Evolutionary conservation across 169 alveolate species (phyloP).

Genomic region (Plasmodium cynomolgi): DNA sequence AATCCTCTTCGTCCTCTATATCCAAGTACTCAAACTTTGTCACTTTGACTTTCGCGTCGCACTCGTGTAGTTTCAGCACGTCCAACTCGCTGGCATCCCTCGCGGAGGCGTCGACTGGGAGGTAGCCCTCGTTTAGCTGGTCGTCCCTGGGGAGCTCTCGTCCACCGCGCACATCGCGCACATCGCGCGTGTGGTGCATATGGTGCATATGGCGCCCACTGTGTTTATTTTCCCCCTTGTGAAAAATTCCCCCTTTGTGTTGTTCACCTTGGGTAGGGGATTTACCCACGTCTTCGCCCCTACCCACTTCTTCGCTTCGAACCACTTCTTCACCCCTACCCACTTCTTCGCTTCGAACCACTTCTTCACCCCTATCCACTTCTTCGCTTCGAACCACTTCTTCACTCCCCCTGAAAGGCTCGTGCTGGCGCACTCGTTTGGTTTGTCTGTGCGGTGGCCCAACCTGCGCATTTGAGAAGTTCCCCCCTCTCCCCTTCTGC

Average conservation of each 20-base stretch:
- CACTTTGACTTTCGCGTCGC: constrained; percentile 55
- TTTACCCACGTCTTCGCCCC: neutral
- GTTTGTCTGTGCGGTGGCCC: neutral
- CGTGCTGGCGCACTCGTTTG: neutral
- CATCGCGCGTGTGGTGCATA: neutral
- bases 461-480: neutral
- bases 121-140: constrained; percentile 5
- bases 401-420: neutral
- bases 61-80: neutral
- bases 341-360: neutral
- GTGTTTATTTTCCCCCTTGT: neutral
- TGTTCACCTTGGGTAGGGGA: neutral
- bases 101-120: neutral
- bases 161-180: neutral
- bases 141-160: neutral
- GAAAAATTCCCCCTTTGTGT: neutral
- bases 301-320: neutral
- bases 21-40: constrained; percentile 49
- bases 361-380: neutral
- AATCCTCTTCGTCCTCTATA: constrained; percentile 65
- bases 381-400: neutral
- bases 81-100: constrained; percentile 1
- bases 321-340: neutral
- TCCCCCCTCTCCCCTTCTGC: neutral
- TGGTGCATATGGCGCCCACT: neutral